A percentile compares a stretch with the other conserved stretches of the same genome.
Evolutionary conservation across 768 basidiomycete species (phyloP).

Genomic region (Epithele typhae): DNA sequence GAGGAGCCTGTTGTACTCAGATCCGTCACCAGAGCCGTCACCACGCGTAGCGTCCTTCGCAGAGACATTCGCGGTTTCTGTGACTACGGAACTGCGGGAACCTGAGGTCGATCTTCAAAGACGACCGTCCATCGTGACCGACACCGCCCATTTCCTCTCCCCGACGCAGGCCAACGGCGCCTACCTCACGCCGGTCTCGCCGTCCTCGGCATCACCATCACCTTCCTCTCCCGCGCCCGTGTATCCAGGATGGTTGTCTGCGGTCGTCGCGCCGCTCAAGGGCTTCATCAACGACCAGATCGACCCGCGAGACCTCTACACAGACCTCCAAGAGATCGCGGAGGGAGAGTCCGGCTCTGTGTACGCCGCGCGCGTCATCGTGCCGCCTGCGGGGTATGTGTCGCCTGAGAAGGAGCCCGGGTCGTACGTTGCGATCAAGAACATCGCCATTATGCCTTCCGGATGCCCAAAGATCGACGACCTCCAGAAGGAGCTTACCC

Average conservation of each 20-base stretch:
- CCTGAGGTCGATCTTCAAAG: slow-evolving; percentile 6
- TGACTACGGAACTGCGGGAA: slow-evolving; percentile 15
- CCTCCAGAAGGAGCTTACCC: slow-evolving; percentile 51
- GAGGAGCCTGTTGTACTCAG: slow-evolving; percentile 11
- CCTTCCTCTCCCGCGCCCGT: slow-evolving; percentile 43
- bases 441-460: slow-evolving; percentile 53
- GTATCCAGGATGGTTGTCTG: slow-evolving; percentile 61
- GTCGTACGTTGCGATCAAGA: slow-evolving; percentile 67
- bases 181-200: slow-evolving; percentile 9
- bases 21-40: slow-evolving; percentile 21
- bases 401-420: slow-evolving; percentile 10
- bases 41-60: slow-evolving; percentile 19
- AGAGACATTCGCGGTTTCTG: slow-evolving; percentile 14
- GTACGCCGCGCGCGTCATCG: slow-evolving; percentile 37
- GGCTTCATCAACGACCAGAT: slow-evolving; percentile 59
- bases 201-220: slow-evolving; percentile 24
- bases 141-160: slow-evolving; percentile 9
- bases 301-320: slow-evolving; percentile 62
- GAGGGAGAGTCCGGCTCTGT: slow-evolving; percentile 83
- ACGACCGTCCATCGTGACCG: slow-evolving; percentile 22
- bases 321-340: slow-evolving; percentile 71
- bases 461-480: slow-evolving; percentile 63
- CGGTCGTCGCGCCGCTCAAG: slow-evolving; percentile 52
- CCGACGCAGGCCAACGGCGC: slow-evolving; percentile 6
- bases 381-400: slow-evolving; percentile 3